Evolutionary conservation across 495 filamentous ascomycete genomes (phyloP), one percentile per base, ranked within the genome.

Genomic region (Terfezia boudieri): DNA sequence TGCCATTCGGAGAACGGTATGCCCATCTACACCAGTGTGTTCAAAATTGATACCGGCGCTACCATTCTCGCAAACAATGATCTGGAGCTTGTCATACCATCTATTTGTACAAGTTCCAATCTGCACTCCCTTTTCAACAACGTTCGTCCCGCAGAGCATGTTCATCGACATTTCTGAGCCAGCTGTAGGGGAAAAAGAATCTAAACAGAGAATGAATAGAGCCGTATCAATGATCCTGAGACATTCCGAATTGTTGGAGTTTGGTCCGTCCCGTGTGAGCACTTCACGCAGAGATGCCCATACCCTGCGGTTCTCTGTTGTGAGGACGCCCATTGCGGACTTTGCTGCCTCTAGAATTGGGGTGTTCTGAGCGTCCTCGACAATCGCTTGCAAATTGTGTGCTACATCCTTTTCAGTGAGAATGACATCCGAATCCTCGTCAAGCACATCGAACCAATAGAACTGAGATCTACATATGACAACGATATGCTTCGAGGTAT

Each of bases 81-180:
- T 96, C 66, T 98, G 90, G 26, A 98, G 76, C 68, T 98, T 98
- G 68, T 98, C 90, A 63, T 98, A 98, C 90, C 90, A 98, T 53
- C 90, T 75, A 66, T 98, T 98, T 12, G 89, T 94, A 68, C 90
- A 98, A 37, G 90, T 98, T 20, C 90, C 90, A 37, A 94, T 84
- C 68, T 98, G 90, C 6, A 98, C 84, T 12, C 90, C 90, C 66
- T 80, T 80, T 64, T 94, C 81, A 16, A 98, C 81, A 56, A 89
- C 81, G 61, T 80, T 93, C 0, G 86, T 92, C 36, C 90, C 90
- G 61, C 92, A 96, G 41, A 98, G 84, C 89, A 98, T 96, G 68
- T 95, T 98, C 64, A 84, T 86, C 66, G 85, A 93, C 6, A 96
- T 76, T 32, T 86, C 83, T 0, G 86, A 77, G 2, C 78, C 80